Evolutionary conservation across 768 basidiomycete genomes (phyloP).

Genomic region (Xanthoconium stramineum): DNA sequence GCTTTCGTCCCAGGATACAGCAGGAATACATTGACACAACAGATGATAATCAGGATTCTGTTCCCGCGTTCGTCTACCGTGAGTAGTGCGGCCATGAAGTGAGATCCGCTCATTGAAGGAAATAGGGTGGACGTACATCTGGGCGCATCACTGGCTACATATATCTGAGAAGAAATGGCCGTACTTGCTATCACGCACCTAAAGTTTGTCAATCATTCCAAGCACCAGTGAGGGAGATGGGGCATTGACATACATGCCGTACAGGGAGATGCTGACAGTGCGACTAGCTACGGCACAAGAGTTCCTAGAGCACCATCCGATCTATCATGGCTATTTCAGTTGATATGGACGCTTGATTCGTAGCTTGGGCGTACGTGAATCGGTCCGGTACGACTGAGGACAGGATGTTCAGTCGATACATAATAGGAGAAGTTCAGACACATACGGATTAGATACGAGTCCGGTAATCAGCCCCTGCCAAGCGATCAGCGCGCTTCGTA

Average conservation of each 20-base stretch:
- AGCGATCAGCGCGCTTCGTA: too few species aligned
- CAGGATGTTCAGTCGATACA: not conserved
- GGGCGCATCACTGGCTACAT: constrained; percentile 55
- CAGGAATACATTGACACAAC: constrained; percentile 12
- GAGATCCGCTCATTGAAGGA: too few species aligned
- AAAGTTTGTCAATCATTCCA: not conserved
- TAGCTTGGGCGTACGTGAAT: constrained; percentile 37
- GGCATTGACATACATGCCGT: constrained; percentile 45
- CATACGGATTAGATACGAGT: constrained; percentile 44
- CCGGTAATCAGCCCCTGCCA: constrained; percentile 40
- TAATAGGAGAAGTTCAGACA: not conserved
- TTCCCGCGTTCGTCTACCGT: not conserved
- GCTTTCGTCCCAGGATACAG: constrained; percentile 53
- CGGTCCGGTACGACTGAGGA: constrained; percentile 42
- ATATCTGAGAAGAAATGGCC: constrained; percentile 52
- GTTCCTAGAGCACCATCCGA: constrained; percentile 61
- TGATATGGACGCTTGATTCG: too few species aligned
- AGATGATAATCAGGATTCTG: not conserved
- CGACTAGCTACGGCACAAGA: constrained; percentile 56
- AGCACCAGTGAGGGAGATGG: not conserved
- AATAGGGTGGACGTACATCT: constrained; percentile 48
- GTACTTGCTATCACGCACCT: constrained; percentile 42
- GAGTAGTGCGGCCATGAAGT: too few species aligned
- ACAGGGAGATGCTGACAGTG: constrained; percentile 56
- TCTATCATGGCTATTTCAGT: constrained; percentile 18